These are phyloP conservation scores for Cryptococcus jaspeensis DNA, from an alignment of 1,284 basidiomycete species.

Conservation along the genomic window DNA sequence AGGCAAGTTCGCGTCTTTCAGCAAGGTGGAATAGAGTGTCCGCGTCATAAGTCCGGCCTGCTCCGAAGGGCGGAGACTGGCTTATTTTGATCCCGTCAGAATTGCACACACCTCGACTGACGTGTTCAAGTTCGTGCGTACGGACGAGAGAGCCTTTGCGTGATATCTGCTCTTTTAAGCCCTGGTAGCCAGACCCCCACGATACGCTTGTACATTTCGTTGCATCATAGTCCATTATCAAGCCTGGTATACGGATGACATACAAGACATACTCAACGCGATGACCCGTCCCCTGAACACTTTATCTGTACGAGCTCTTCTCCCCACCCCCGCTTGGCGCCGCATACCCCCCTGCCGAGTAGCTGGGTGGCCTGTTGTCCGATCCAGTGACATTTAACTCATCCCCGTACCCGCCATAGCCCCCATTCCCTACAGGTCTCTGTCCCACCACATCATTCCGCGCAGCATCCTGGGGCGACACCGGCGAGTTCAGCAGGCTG, in stretches of 20 bases:
- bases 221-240: not conserved
- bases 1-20: too few relatives aligned
- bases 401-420: not conserved
- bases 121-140: too few relatives aligned
- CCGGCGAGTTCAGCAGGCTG: conserved; percentile 7
- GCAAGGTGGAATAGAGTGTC: too few relatives aligned
- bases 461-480: conserved; percentile 1
- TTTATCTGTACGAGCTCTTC: conserved; percentile 15
- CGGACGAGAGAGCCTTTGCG: too few relatives aligned
- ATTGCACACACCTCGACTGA: too few relatives aligned
- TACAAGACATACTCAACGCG: too few relatives aligned
- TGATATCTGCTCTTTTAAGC: too few relatives aligned
- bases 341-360: conserved; percentile 15
- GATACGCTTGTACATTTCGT: not conserved
- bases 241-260: not conserved
- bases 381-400: conserved; percentile 2
- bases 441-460: not conserved
- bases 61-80: too few relatives aligned
- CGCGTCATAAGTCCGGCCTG: too few relatives aligned
- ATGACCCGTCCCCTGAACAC: too few relatives aligned
- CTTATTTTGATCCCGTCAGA: too few relatives aligned
- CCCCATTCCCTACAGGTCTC: not conserved
- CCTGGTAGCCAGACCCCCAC: too few relatives aligned
- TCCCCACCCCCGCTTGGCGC: conserved; percentile 4
- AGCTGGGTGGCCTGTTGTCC: conserved; percentile 16